These are phyloP conservation scores for Ceratobasidium sp. DNA, from an alignment of 1,284 basidiomycete species.

Conservation along the genomic window DNA sequence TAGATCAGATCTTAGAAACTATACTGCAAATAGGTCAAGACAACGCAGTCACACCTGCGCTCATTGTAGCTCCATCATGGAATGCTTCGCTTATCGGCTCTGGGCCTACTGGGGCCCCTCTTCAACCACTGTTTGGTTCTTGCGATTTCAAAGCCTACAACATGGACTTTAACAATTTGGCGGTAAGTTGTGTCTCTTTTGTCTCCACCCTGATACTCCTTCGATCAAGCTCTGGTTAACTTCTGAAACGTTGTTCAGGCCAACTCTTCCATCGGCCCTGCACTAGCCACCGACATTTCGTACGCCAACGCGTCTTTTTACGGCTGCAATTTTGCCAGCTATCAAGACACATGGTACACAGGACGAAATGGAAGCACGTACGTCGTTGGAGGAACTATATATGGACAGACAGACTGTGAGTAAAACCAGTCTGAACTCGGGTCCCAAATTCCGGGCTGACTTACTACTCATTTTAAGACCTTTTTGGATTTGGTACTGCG, in stretches of 20 bases:
- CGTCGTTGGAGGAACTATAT: constrained; percentile 69
- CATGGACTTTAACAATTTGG: constrained; percentile 72
- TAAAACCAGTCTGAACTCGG: constrained; percentile 28
- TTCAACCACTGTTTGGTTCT: constrained; percentile 27
- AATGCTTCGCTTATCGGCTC: constrained; percentile 38
- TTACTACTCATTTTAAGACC: constrained; percentile 53
- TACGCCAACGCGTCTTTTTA: constrained; percentile 66
- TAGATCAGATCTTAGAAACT: too few relatives aligned
- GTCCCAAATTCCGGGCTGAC: too few relatives aligned
- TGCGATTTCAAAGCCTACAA: constrained; percentile 72
- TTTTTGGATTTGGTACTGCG: constrained; percentile 68
- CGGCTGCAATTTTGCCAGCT: constrained; percentile 69
- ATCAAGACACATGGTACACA: constrained; percentile 74
- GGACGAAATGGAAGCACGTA: constrained; percentile 69
- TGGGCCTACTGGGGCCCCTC: constrained; percentile 34
- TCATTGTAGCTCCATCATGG: constrained; percentile 24
- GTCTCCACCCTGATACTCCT: background rate
- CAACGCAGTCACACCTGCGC: constrained; percentile 27
- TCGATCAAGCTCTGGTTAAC: too few relatives aligned
- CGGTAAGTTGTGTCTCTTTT: constrained; percentile 57
- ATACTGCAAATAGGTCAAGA: constrained; percentile 28
- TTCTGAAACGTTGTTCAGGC: constrained; percentile 3
- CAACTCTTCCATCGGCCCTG: constrained; percentile 16
- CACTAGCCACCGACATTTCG: constrained; percentile 20
- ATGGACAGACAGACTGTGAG: constrained; percentile 67